Percentiles rank a stretch among this genome's conserved stretches.
phyloP scores from a whole-genome alignment of 768 basidiomycete genomes.

The Tylopilus felleus region DNA sequence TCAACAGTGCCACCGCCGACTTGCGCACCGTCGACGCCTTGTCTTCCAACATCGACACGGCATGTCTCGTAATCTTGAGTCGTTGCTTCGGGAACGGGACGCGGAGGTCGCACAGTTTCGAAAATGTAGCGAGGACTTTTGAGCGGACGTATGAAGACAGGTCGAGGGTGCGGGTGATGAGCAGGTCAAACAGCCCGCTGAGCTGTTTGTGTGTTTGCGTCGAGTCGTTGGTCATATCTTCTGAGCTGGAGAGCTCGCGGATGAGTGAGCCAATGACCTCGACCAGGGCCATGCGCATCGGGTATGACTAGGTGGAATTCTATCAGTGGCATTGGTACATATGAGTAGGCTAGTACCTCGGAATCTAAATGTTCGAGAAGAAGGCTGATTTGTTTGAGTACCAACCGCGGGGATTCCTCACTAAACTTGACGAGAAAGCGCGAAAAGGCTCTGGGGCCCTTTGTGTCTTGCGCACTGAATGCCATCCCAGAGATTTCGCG shows the following conservation, averaged over 20 bases:
- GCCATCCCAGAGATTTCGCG: conserved; percentile 78
- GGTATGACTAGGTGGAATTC: conserved; percentile 64
- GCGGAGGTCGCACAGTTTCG: conserved; percentile 70
- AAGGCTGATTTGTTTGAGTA: conserved; percentile 87
- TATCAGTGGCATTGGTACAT: background rate
- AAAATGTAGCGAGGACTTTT: conserved; percentile 77
- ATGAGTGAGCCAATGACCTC: conserved; percentile 88
- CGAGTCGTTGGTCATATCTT: conserved; percentile 46
- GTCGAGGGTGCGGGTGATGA: conserved; percentile 87
- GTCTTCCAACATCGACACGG: conserved; percentile 80
- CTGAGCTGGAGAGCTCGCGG: conserved; percentile 63
- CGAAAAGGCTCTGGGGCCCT: conserved; percentile 83
- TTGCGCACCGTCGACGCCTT: conserved; percentile 89
- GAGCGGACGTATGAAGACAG: conserved; percentile 86
- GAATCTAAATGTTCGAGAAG: conserved; percentile 85
- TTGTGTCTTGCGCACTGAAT: conserved; percentile 80
- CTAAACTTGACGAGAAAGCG: conserved; percentile 78
- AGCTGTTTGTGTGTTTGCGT: conserved; percentile 63
- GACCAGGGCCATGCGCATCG: conserved; percentile 92
- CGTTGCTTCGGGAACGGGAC: conserved; percentile 87
- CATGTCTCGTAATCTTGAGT: conserved; percentile 67
- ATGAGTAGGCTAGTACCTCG: conserved; percentile 53
- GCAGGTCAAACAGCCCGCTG: conserved; percentile 72
- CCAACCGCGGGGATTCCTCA: conserved; percentile 73
- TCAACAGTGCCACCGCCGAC: conserved; percentile 71